Evolutionary conservation across 805 yeast genomes (phyloP), one percentile per base, ranked within the genome.

Genomic region (Ogataea siamensis): DNA sequence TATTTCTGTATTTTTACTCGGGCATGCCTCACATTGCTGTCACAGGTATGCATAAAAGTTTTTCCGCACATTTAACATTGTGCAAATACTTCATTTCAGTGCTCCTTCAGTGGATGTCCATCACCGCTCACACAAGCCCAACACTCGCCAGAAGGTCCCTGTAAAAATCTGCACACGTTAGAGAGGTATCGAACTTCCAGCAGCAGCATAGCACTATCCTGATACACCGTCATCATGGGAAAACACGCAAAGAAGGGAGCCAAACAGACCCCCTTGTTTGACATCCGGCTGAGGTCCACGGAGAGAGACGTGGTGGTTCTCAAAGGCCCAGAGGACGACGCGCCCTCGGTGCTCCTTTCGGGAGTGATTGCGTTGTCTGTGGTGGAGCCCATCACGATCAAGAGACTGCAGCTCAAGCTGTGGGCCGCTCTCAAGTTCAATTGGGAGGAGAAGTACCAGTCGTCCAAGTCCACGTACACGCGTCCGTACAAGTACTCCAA

Each of bases 301-400:
- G 94, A 85, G 28, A 81, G 79, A 46, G 93, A 87, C 54, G 91
- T 89, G 7, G 62, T 91, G 4, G 74, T 93, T 7, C 60, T 91
- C 21, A 83, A 87, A 49, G 99, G 99, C 1, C 55, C 82, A 1
- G 78, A 83, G 5, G 70, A 73, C 23, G 89, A 82, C 36, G 95
- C 97, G 0, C 71, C 87, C 0, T 80, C 95, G 2, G 85, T 78
- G 3, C 64, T 83, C 5, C 60, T 93, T 18, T 66, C 83, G 1
- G 99, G 99, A 4, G 78, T 77, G 8, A 79, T 93, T 16, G 88
- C 83, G 1, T 62, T 93, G 17, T 73, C 89, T 1, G 77, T 86
- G 1, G 68, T 72, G 9, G 98, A 91, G 47, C 86, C 95, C 3
- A 64, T 87, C 39, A 62, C 77, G 11, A 71, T 91, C 35, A 82